phyloP scores from a whole-genome alignment of 208 protist species.

The Acanthamoeba castellanii region DNA sequence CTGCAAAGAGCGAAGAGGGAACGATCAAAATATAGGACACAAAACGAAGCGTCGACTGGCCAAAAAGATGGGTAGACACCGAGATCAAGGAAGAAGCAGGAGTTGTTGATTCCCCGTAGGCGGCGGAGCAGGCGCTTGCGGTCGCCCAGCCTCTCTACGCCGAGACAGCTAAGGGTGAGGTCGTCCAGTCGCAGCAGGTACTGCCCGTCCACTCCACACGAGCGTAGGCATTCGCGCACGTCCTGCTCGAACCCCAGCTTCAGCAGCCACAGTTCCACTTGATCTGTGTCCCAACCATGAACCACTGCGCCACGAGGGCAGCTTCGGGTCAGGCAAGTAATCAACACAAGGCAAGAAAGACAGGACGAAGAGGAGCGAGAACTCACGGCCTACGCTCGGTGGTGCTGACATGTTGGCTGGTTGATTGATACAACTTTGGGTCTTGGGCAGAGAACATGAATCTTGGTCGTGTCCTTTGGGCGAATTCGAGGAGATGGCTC shows the following conservation, averaged over 20 bases:
- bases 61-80: neutral
- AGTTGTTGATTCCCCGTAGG: neutral
- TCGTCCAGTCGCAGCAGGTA: neutral
- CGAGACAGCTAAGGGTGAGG: neutral
- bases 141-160: neutral
- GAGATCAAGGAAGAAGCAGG: constrained; percentile 25
- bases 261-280: neutral
- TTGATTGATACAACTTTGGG: too few species aligned
- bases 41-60: neutral
- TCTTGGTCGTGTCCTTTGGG: too few species aligned
- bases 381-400: too few species aligned
- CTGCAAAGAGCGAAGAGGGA: neutral
- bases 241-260: neutral
- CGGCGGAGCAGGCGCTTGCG: neutral
- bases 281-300: neutral
- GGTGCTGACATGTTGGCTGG: too few species aligned
- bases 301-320: neutral
- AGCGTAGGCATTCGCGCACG: neutral
- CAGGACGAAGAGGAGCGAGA: too few species aligned
- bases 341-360: too few species aligned
- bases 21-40: neutral
- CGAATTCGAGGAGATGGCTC: too few species aligned
- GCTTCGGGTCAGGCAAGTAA: neutral
- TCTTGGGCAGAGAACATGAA: too few species aligned
- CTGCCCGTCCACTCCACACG: neutral